Conservation (phyloP, 2,329 filamentous ascomycete genomes). For the Daldinia sp. region DNA sequence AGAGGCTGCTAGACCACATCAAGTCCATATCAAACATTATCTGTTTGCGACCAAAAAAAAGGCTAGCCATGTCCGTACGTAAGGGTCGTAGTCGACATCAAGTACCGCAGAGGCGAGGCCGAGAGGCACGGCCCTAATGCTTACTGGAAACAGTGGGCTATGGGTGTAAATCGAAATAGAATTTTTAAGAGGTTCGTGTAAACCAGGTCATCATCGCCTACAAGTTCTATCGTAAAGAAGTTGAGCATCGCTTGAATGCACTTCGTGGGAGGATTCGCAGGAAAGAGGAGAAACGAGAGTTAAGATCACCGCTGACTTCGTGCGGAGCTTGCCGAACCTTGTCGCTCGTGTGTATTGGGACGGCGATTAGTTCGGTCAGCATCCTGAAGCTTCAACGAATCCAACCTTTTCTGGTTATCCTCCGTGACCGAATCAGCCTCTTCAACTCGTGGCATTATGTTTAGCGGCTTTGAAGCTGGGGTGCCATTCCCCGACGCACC, state of each 20-base stretch:
- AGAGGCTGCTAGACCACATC: slow-evolving; percentile 17
- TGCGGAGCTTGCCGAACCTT: slow-evolving; percentile 68
- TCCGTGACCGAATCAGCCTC: slow-evolving; percentile 84
- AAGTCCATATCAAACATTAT: slow-evolving; percentile 16
- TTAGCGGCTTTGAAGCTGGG: slow-evolving; percentile 56
- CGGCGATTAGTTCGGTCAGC: slow-evolving; percentile 71
- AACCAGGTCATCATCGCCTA: slow-evolving; percentile 48
- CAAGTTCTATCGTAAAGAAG: slow-evolving; percentile 46
- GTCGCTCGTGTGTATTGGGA: slow-evolving; percentile 66
- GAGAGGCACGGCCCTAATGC: slow-evolving; percentile 14
- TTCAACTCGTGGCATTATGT: slow-evolving; percentile 68
- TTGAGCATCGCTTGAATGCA: slow-evolving; percentile 36
- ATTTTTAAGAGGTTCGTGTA: slow-evolving; percentile 46
- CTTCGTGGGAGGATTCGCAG: slow-evolving; percentile 27
- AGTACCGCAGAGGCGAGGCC: slow-evolving; percentile 11
- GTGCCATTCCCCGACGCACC: slow-evolving; percentile 53
- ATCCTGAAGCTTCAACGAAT: slow-evolving; percentile 91
- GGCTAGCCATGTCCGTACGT: slow-evolving; percentile 12
- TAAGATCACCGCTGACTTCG: slow-evolving; percentile 62
- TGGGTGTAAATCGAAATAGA: slow-evolving; percentile 45
- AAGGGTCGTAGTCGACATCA: slow-evolving; percentile 27
- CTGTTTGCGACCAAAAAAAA: slow-evolving; percentile 19
- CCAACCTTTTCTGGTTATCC: slow-evolving; percentile 86
- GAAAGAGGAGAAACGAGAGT: slow-evolving; percentile 26
- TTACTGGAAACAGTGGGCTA: slow-evolving; percentile 26